Evolutionary conservation across 352 stramenopile species (phyloP), one percentile per base, ranked within the genome.

Genomic region (Globisporangium nunn): DNA sequence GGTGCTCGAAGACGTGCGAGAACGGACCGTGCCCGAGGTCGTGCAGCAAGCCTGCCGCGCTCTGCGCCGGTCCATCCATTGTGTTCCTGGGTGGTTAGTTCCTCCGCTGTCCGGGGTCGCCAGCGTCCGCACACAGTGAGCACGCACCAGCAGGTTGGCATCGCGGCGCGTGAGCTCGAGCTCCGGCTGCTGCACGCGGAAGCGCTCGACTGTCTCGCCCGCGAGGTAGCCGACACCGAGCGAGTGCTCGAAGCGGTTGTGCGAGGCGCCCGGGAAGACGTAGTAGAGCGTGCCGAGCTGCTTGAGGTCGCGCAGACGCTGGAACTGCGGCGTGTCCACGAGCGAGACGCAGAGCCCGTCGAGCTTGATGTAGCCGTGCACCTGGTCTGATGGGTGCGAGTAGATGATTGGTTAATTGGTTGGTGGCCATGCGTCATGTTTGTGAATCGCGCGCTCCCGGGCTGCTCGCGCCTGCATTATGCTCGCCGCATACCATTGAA

Each of bases 161-260:
- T 99, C 95, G 59, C 90, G 87, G 4, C 81, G 66, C 5, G 89
- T 97, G 48, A 98, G 94, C 33, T 77, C 67, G 0, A 98, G 74
- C 52, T 96, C 76, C 3, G 86, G 89, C 62, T 98, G 94, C 41
- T 85, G 70, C 29, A 72, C 55, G 31, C 78, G 72, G 62, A 99
- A 91, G n/a, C 69, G 72, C 61, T 83, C 70, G 43, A 95, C 78
- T 6, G 96, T 86, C 63, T 90, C 66, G 51, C 90, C 87, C 0
- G 95, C 95, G n/a, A 98, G 70, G 65, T 98, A 88, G 15, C 90
- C 91, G 35, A 98, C 95, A 28, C 96, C 96, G 4, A 99, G 58
- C 11, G 78, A 97, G 70, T 99, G 96, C 64, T 98, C 89, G 55
- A 98, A 98, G n/a, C 96, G 79, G 53, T 91, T 96, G 70, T 98